Evolutionary conservation across 441 rosid genomes (phyloP), one percentile per base, ranked within the genome.

Genomic region (Rhodomyrtus psidioides): DNA sequence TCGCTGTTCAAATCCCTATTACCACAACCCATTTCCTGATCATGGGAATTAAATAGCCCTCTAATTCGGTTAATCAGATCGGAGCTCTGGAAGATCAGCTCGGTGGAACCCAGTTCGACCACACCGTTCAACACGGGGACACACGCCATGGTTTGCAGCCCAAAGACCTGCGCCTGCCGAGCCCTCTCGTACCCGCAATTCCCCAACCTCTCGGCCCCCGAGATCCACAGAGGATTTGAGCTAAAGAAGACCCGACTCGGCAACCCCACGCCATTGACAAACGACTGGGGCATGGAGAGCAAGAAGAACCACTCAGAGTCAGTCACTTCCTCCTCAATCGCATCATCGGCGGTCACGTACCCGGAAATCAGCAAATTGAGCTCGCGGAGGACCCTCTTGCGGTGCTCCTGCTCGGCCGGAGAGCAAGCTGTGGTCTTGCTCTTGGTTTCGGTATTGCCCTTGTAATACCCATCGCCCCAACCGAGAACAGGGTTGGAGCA

Each of bases 261-360:
- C 46, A 82, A 21, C 84, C 84, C 84, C 60, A 24, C 8, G 58
- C 60, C 84, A 21, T 24, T 14, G 84, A 60, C 16, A 46, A 82
- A 82, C 58, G 58, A 53, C 60, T 82, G 84, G 39, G 46, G 54
- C 84, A 82, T 82, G 16, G 84, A 82, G 44, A 82, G 17, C 30
- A 82, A 16, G 84, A 82, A 82, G 84, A 82, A 82, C 84, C 84
- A 82, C 46, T 82, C 84, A 60, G 84, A 54, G 59, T 82, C 49
- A n/a, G 84, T 82, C 58, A 82, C 84, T 15, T 82, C 84, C 1
- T 82, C 84, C 27, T 82, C 84, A 26, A 82, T 1, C 58, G 84
- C 84, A 12, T 82, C 60, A 26, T 82, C 84, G 79, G 79, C 4
- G 49, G 49, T 12, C 83, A 24, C 6, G 55, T 56, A 12, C 55